Conservation (phyloP, 345 rosid species). For the Populus tremula region DNA sequence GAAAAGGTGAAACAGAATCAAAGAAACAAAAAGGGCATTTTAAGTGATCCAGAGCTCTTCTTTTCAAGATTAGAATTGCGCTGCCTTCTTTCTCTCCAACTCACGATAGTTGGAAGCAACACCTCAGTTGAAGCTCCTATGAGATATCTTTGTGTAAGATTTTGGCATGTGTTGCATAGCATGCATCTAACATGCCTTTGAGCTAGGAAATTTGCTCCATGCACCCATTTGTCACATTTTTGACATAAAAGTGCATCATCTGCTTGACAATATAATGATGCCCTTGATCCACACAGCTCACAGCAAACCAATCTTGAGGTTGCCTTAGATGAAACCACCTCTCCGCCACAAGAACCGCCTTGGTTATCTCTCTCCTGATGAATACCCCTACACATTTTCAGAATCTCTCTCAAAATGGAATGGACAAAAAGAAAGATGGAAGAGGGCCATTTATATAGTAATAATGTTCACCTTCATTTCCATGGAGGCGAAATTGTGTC, state of each 20-base stretch:
- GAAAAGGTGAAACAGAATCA: constrained; percentile 27
- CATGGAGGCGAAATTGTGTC: constrained; percentile 1
- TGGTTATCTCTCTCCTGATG: constrained; percentile 28
- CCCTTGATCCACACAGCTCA: constrained; percentile 60
- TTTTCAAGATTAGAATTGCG: constrained; percentile 24
- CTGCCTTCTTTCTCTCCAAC: constrained; percentile 25
- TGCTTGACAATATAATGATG: constrained; percentile 70
- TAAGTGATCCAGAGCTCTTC: constrained; percentile 21
- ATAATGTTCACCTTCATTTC: constrained; percentile 4
- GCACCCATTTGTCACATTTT: constrained; percentile 71
- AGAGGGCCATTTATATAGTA: not conserved
- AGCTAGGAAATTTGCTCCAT: constrained; percentile 78
- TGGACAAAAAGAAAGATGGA: not conserved
- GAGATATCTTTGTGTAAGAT: constrained; percentile 53
- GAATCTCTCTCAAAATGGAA: not conserved
- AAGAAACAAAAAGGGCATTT: constrained; percentile 57
- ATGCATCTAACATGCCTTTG: constrained; percentile 70
- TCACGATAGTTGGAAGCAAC: constrained; percentile 32
- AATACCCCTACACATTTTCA: constrained; percentile 55
- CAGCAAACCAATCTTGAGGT: constrained; percentile 35
- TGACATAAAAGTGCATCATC: constrained; percentile 71
- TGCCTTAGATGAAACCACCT: constrained; percentile 1
- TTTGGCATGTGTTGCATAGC: constrained; percentile 60
- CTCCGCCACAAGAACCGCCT: constrained; percentile 10
- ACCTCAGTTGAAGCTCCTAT: constrained; percentile 49